Evolutionary conservation across 768 basidiomycete genomes (phyloP), one percentile per base, ranked within the genome.

Genomic region (Suillus alpinus): DNA sequence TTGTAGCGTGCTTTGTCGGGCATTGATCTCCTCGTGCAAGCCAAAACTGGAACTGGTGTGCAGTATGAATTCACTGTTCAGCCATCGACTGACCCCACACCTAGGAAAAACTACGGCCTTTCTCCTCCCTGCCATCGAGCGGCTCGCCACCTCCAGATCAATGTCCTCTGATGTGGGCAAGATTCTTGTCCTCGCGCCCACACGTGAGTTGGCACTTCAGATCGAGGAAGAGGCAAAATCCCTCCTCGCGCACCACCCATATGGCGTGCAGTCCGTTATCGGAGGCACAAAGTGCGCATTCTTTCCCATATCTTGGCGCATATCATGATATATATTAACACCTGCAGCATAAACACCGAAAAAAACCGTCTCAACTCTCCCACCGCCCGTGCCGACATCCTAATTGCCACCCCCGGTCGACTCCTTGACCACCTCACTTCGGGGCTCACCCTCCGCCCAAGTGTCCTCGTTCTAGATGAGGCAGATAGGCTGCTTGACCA

Each of bases 331-430:
- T 62, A 66, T 9, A 62, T 60, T 13, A 32, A 58, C 40, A 31
- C 0, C 7, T 26, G 44, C 56, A 75, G 72, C 57, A 69, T 69
- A 1, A 59, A 63, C 12, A 59, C 61, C 56, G 70, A 73, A 57
- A 71, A 67, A 51, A 70, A 66, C 23, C 71, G 61, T 31, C 60
- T 78, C 7, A 10, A 26, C 6, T 55, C 53, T 39, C 67, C 65
- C 12, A 62, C 64, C 2, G 60, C 60, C 5, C 75, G 73, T 29
- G 76, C 75, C 32, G 77, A 89, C 64, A 80, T 92, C 46, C 78
- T 92, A 41, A 82, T 91, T 39, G 88, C 88, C 10, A 91, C 90
- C 3, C 90, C 90, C 4, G 90, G 90, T 55, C 81, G 90, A n/a
- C 77, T 92, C 59, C 76, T 85, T 62, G 90, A 91, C 71, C 86